Percentiles rank a stretch among this genome's conserved stretches.
phyloP scores from a whole-genome alignment of 768 basidiomycete genomes.

The Russula sp. region DNA sequence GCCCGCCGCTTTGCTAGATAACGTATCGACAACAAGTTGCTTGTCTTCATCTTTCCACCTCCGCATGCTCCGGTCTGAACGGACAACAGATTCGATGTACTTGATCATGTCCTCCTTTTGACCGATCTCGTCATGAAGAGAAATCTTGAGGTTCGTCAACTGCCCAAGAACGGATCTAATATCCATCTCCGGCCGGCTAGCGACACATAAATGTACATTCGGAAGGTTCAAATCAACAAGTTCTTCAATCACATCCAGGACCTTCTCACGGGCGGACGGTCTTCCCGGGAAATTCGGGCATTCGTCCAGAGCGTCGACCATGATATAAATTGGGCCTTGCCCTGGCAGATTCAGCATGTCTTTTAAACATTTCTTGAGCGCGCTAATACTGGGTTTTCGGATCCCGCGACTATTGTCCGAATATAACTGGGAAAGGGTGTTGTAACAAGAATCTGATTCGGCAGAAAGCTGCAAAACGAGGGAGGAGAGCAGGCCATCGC shows the following conservation, averaged over 20 bases:
- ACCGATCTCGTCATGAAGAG: neutral
- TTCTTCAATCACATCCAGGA: neutral
- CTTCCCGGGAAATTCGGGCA: neutral
- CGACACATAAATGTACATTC: neutral
- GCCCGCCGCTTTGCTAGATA: neutral
- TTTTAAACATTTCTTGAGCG: neutral
- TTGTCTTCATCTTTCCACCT: neutral
- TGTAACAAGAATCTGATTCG: neutral
- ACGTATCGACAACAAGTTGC: neutral
- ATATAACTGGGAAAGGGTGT: neutral
- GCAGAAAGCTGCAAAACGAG: neutral
- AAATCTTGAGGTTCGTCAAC: neutral
- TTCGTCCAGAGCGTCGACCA: neutral
- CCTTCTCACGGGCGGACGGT: neutral
- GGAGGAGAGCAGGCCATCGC: neutral
- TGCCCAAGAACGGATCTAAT: neutral
- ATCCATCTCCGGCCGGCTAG: neutral
- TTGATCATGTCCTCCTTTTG: neutral
- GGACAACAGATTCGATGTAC: neutral
- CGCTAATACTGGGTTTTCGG: neutral
- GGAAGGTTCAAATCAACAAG: neutral
- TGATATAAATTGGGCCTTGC: neutral
- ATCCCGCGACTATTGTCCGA: neutral
- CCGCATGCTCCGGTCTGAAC: neutral
- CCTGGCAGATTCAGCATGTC: neutral